Evolutionary conservation across 768 basidiomycete species (phyloP), one percentile per base, ranked within the genome.

Genomic region (Russula ochroleuca): DNA sequence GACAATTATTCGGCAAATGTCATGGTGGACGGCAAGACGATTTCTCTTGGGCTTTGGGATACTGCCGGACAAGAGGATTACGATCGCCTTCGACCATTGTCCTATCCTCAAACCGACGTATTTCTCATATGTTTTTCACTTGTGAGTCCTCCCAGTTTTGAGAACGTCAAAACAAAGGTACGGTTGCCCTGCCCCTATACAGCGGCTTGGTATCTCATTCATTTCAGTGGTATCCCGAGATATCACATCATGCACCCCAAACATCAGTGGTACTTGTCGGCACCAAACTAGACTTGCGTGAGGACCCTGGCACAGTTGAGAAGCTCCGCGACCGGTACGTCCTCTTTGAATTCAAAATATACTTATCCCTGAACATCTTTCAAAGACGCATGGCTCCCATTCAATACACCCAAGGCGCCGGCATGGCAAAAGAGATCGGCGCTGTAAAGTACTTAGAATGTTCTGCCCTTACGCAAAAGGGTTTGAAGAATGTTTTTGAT

Each of bases 61-160:
- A 99, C 97, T n/a, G 97, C 97, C 40, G 97, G 97, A 69, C 97
- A 99, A 78, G 97, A 99, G 77, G 96, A 99, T 80, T 99, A 96
- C 74, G 94, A 96, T 78, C 89, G 97, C 49, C 89, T 99, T 70
- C 88, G 97, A 70, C 97, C 97, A 57, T 83, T 99, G 70, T 96
- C 93, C 67, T 99, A 99, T 78, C 97, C 97, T 28, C 97, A 98
- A 78, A 98, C 97, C 48, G 96, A 99, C 75, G 94, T 99, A 63
- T 99, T 99, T 80, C 81, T 99, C 77, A 95, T 99, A 74, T 99
- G 97, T 76, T 99, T 99, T 80, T 96, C 94, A 54, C 84, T 99
- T 66, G 96, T 98, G 73, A 93, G 91, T 73, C 97, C 97, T 41
- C 96, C 97, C 25, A 94, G 91, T 77, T 98, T 94, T 74, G 96